Percentiles rank a stretch among this genome's conserved stretches.
These are phyloP conservation scores for Aureobasidium sp. DNA, from an alignment of 2,329 filamentous ascomycete genomes.

Conservation along the genomic window DNA sequence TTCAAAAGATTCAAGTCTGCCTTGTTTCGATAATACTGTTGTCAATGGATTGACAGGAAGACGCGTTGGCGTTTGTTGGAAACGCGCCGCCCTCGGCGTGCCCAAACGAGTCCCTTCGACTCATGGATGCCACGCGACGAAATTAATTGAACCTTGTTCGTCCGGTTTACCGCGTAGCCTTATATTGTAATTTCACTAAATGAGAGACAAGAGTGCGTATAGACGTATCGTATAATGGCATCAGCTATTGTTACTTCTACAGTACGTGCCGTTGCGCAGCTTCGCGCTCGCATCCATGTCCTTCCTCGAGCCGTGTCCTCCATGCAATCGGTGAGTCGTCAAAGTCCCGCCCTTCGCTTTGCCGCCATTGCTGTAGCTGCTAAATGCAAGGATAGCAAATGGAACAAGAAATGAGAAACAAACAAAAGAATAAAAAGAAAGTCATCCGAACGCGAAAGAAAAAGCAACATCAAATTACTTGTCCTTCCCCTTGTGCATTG, in stretches of 20 bases:
- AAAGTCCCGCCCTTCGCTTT: neutral
- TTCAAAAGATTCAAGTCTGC: neutral
- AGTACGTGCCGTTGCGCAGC: neutral
- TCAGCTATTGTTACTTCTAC: conserved; percentile 10
- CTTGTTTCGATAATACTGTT: conserved; percentile 8
- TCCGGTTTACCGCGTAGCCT: neutral
- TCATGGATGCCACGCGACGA: neutral
- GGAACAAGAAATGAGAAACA: neutral
- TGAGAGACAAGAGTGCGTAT: neutral
- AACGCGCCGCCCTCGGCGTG: neutral
- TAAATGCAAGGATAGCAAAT: neutral
- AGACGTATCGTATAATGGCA: conserved; percentile 2
- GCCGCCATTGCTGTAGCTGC: neutral
- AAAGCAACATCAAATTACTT: conserved; percentile 4
- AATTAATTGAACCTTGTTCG: neutral
- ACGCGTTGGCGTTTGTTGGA: conserved; percentile 7
- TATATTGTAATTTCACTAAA: neutral
- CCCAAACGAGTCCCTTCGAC: neutral
- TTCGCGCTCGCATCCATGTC: neutral
- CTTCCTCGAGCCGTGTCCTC: neutral
- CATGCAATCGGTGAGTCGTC: neutral
- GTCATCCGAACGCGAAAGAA: neutral
- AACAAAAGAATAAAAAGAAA: neutral
- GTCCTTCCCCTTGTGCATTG: neutral
- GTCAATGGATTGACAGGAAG: conserved; percentile 1